Evolutionary conservation across 129 eudicot genomes (phyloP), one percentile per base, ranked within the genome.

Genomic region (Saposhnikovia divaricata): DNA sequence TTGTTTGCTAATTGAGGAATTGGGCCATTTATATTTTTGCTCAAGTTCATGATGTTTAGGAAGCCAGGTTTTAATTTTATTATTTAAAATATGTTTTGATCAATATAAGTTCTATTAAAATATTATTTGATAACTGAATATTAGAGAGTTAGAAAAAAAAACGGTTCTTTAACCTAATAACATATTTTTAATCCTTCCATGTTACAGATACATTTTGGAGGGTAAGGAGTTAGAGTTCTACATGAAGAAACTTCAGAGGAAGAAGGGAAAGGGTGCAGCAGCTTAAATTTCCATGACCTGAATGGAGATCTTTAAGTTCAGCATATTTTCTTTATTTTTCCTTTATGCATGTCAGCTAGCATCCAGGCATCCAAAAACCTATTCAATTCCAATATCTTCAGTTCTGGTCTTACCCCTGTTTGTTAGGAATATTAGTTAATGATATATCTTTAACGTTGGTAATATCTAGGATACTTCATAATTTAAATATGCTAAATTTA

Each of bases 171-270:
- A 4, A 4, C 31, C 28, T 44, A 11, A 6, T 14, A 14, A 38
- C 34, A 9, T n/a, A 2, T 3, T 74, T 46, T 3, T 8, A 9
- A 21, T 25, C 40, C 48, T 37, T 44, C 8, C 18, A 13, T 48
- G 18, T 80, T 66, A 66, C 82, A 90, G 93, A 46, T 90, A 92
- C 72, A 90, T 92, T 65, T 84, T 92, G 90, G 97, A 92, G 86
- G 97, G 97, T 31, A 92, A 92, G 82, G 97, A 92, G 86, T 85
- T 92, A n/a, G 97, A 92, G 81, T 92, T 92, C 82, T 92, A 92
- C 89, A 78, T 74, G 98, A 93, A 90, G 93, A 93, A 93, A 79
- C 83, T 93, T 59, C 98, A 93, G 73, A 89, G 78, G 88, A 93
- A 93, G 93, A 93, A 93, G 76, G 96, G 98, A 51, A 93, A 93